Percentiles rank a stretch among this genome's conserved stretches.
Conservation (phyloP, 129 eudicot genomes). For the Oenanthe sinensis region DNA sequence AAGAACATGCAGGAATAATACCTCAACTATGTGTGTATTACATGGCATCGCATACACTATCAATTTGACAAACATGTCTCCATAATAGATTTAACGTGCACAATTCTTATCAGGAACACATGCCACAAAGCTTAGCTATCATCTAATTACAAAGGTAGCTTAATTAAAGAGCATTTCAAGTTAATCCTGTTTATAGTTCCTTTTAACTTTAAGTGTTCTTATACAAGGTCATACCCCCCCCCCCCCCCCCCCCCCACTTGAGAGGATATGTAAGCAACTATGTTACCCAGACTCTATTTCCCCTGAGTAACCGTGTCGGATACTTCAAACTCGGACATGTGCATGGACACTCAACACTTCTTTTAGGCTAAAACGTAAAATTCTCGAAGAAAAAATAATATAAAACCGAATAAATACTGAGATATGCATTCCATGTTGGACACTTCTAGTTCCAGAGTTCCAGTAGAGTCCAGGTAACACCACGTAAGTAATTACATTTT, state of each 20-base stretch:
- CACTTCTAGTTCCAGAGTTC: neutral
- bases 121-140: neutral
- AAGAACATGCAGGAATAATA: neutral
- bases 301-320: neutral
- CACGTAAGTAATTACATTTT: neutral
- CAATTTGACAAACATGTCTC: neutral
- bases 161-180: neutral
- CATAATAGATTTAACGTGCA: neutral
- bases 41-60: neutral
- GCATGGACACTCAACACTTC: neutral
- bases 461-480: neutral
- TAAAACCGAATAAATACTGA: neutral
- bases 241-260: too few relatives aligned
- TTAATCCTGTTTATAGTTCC: neutral
- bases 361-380: neutral
- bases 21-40: neutral
- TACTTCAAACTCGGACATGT: neutral
- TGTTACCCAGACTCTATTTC: too few relatives aligned
- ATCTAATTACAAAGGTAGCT: neutral
- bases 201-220: neutral
- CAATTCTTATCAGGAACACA: neutral
- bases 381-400: too few relatives aligned
- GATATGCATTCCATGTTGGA: neutral
- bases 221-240: neutral
- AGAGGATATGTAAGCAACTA: neutral